These are phyloP conservation scores for Trichoderma breve DNA, from an alignment of 2,329 filamentous ascomycete genomes.

Conservation along the genomic window DNA sequence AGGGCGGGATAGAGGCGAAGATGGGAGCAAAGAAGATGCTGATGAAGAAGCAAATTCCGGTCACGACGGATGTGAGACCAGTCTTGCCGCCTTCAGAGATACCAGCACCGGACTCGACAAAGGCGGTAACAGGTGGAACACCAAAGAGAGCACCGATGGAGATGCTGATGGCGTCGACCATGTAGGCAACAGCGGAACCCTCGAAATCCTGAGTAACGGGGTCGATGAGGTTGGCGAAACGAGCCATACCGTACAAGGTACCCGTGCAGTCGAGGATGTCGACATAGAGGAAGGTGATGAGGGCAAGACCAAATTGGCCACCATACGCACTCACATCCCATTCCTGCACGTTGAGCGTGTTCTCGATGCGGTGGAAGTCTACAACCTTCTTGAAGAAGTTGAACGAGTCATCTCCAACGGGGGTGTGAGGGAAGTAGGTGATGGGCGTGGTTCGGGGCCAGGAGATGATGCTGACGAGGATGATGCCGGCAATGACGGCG, in stretches of 20 bases:
- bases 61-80: slow-evolving; percentile 75
- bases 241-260: slow-evolving; percentile 86
- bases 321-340: slow-evolving; percentile 70
- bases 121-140: slow-evolving; percentile 78
- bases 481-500: slow-evolving; percentile 78
- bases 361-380: slow-evolving; percentile 73
- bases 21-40: slow-evolving; percentile 87
- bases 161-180: slow-evolving; percentile 75
- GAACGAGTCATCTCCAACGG: slow-evolving; percentile 67
- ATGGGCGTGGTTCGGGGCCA: slow-evolving; percentile 77
- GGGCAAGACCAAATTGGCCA: slow-evolving; percentile 75
- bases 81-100: slow-evolving; percentile 86
- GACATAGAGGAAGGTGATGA: slow-evolving; percentile 87
- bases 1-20: slow-evolving; percentile 83
- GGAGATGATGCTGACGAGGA: slow-evolving; percentile 82
- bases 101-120: slow-evolving; percentile 84
- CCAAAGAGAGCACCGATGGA: slow-evolving; percentile 78
- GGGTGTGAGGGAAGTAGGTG: slow-evolving; percentile 76
- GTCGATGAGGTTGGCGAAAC: slow-evolving; percentile 77
- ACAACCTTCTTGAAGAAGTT: slow-evolving; percentile 88
- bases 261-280: slow-evolving; percentile 86
- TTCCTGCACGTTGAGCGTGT: slow-evolving; percentile 67
- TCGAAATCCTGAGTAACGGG: slow-evolving; percentile 84
- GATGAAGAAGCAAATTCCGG: slow-evolving; percentile 82
- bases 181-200: slow-evolving; percentile 77